Base-by-base conservation (phyloP, 2,329 filamentous ascomycete genomes). In the Pleomassaria siparia region DNA sequence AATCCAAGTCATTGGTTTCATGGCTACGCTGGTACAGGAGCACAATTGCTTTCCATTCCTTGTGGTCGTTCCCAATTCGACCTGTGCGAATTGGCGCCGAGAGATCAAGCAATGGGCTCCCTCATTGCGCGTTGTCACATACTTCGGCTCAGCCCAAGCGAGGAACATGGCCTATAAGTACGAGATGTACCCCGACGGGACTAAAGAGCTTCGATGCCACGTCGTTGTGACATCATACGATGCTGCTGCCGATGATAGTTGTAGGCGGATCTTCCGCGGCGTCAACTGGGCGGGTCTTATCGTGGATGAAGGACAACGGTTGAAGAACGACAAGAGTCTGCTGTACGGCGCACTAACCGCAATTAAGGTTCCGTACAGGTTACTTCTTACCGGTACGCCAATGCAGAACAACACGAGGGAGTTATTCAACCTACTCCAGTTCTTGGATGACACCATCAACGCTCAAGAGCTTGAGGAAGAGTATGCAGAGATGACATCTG, bases 211-310 rank as follows among this genome's bases (percentile, higher is more conserved):
- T 66, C 86, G 86, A 58, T 92, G 90, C 24, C 92, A 99, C 63
- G 82, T 96, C 16, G 90, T 99, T 1, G 86, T 99, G 60, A 95
- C 94, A 66, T 97, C 92, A 0, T 99, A 96, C 62, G 92, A 97
- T 63, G 88, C 90, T 8, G 89, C 90, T 28, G 79, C 87, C 30
- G 90, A 96, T 53, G 81, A 86, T 4, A 80, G 79, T 43, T 86
- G 84, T 32, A 82, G 79, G 46, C 72, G 67, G 9, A 81, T 86
- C 29, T 88, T 99, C 66, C 80, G 77, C 21, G 76, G 75, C 11
- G 82, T 95, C 18, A 84, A 84, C 33, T 99, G 94, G 94, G 84
- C 86, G 42, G 92, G 89, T 0, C 75, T 99, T 25, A 83, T 99
- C 12, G 89, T 97, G 1, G 94, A 99, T 61, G 94, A 99, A 73